Evolutionary conservation across 805 yeast species (phyloP).

Genomic region (Candida maris): DNA sequence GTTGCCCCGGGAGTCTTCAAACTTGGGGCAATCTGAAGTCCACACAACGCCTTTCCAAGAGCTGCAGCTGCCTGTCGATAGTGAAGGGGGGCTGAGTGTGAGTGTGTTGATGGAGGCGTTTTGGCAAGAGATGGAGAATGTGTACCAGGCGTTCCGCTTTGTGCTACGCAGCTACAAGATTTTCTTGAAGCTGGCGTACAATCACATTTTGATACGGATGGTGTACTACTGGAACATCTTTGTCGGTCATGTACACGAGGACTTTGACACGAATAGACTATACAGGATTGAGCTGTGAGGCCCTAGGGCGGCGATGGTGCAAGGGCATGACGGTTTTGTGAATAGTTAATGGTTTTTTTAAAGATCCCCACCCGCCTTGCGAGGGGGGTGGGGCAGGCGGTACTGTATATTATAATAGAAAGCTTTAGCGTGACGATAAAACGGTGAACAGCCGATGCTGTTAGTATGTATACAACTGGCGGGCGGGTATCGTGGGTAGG

Average conservation of each 20-base stretch:
- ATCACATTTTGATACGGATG: constrained; percentile 44
- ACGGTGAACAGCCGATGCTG: too few relatives aligned
- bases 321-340: too few relatives aligned
- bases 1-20: not conserved
- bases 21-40: constrained; percentile 18
- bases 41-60: constrained; percentile 15
- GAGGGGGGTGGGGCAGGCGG: too few relatives aligned
- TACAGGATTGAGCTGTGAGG: constrained; percentile 23
- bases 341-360: too few relatives aligned
- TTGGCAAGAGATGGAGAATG: constrained; percentile 46
- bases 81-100: constrained; percentile 10
- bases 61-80: constrained; percentile 19
- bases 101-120: constrained; percentile 38
- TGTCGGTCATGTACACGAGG: constrained; percentile 52
- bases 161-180: constrained; percentile 61
- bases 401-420: too few relatives aligned
- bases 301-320: too few relatives aligned
- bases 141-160: constrained; percentile 59
- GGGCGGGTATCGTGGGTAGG: too few relatives aligned
- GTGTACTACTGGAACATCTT: constrained; percentile 69
- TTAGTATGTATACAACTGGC: too few relatives aligned
- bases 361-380: too few relatives aligned
- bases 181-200: constrained; percentile 63
- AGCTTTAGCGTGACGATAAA: too few relatives aligned
- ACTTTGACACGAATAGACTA: constrained; percentile 30